These are phyloP conservation scores for Hypoxylon sp. DNA, from an alignment of 2,329 filamentous ascomycete genomes.

Conservation along the genomic window DNA sequence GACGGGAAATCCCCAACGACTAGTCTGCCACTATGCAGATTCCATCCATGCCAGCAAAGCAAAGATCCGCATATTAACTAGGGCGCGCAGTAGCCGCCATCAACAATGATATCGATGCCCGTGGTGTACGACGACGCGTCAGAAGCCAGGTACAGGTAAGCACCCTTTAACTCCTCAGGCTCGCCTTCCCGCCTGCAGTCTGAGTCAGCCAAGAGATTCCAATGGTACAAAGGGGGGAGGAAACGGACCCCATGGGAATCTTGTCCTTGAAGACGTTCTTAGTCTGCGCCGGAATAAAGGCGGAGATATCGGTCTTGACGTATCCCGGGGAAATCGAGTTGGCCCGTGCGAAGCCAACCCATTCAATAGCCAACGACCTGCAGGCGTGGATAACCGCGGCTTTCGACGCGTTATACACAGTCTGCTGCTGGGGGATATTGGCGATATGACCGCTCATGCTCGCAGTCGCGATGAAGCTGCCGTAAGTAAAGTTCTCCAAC, in stretches of 20 bases:
- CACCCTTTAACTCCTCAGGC: constrained; percentile 83
- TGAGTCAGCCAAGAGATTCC: constrained; percentile 9
- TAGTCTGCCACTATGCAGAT: constrained; percentile 4
- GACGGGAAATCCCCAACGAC: constrained; percentile 12
- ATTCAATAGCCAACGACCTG: constrained; percentile 81
- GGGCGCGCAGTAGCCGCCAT: constrained; percentile 78
- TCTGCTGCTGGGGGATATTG: constrained; percentile 82
- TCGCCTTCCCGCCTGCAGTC: constrained; percentile 75
- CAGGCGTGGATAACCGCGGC: constrained; percentile 73
- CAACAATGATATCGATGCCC: constrained; percentile 79
- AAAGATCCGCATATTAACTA: constrained; percentile 51
- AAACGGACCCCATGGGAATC: constrained; percentile 79
- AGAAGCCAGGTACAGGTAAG: constrained; percentile 84
- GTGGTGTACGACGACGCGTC: constrained; percentile 89
- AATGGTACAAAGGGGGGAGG: not conserved
- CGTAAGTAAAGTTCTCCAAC: constrained; percentile 72
- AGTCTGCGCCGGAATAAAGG: constrained; percentile 74
- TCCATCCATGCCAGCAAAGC: constrained; percentile 12
- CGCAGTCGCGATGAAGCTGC: constrained; percentile 83
- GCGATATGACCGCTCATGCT: constrained; percentile 85
- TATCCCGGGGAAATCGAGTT: constrained; percentile 84
- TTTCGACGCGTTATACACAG: constrained; percentile 81
- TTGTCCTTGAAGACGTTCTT: constrained; percentile 83
- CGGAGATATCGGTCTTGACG: constrained; percentile 80
- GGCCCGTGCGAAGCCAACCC: constrained; percentile 80